Conservation (phyloP, 2,329 filamentous ascomycete genomes). For the Arthrocladium fulminans region DNA sequence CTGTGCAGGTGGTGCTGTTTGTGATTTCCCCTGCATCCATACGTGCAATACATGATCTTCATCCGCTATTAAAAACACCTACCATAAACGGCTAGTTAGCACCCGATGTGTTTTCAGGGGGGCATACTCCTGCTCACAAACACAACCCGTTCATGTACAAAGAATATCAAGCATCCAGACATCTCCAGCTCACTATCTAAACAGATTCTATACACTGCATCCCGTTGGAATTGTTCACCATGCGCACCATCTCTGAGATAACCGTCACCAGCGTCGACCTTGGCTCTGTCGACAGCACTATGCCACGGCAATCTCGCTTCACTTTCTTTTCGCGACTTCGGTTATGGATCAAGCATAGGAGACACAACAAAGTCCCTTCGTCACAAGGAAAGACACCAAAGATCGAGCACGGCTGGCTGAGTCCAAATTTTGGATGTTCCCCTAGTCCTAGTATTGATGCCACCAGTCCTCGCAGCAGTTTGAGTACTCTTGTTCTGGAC, state of each 20-base stretch:
- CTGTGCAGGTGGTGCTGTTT: no score
- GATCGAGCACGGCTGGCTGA: neutral
- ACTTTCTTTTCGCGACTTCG: neutral
- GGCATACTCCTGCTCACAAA: no score
- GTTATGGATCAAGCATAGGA: neutral
- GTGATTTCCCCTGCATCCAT: no score
- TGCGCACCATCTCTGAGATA: neutral
- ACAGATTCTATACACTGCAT: no score
- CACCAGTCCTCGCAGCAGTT: neutral
- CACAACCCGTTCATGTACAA: no score
- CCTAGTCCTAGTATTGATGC: neutral
- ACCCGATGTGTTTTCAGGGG: no score
- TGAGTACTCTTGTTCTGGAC: neutral
- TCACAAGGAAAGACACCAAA: neutral
- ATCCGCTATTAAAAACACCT: no score
- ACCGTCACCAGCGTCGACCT: neutral
- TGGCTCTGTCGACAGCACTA: neutral
- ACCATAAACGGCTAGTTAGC: no score
- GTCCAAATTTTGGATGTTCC: neutral
- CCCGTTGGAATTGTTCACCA: neutral
- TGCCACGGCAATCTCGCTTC: neutral
- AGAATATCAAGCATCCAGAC: no score
- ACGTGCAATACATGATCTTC: no score
- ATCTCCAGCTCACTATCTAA: no score
- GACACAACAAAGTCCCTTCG: neutral